Evolutionary conservation across 2,329 filamentous ascomycete genomes (phyloP).

Genomic region (Paracamarosporium sp.): DNA sequence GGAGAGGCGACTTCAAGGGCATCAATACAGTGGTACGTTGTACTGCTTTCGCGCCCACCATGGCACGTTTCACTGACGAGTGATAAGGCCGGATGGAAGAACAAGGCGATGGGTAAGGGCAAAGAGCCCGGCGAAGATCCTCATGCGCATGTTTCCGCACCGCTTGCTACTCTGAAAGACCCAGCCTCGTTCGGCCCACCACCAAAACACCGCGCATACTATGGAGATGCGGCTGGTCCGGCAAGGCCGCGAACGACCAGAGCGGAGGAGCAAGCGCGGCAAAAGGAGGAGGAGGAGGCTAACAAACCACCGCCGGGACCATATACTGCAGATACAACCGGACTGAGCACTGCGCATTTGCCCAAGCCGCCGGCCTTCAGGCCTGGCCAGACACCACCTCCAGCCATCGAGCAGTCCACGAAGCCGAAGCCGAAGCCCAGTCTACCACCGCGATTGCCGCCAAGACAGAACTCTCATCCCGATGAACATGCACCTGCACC

Average conservation of each 20-base stretch:
- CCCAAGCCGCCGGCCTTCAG: conserved; percentile 72
- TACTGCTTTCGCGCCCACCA: neutral
- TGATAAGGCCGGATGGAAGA: conserved; percentile 63
- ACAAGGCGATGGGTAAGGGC: conserved; percentile 62
- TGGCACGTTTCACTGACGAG: conserved; percentile 12
- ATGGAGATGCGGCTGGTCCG: conserved; percentile 53
- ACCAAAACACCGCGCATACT: conserved; percentile 67
- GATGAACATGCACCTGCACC: conserved; percentile 53
- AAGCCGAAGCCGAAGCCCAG: conserved; percentile 63
- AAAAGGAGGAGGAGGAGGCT: conserved; percentile 30
- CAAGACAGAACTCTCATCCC: conserved; percentile 65
- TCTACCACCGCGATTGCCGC: conserved; percentile 74
- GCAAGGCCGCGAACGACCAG: conserved; percentile 40
- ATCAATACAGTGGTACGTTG: conserved; percentile 59
- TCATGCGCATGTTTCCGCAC: conserved; percentile 62
- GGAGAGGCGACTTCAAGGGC: conserved; percentile 59
- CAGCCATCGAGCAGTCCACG: conserved; percentile 32
- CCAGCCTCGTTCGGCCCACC: conserved; percentile 81
- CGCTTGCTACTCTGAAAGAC: conserved; percentile 75
- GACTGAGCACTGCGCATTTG: conserved; percentile 70
- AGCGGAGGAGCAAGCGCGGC: conserved; percentile 25
- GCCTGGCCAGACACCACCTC: conserved; percentile 33
- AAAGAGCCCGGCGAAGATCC: conserved; percentile 50
- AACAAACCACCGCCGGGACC: conserved; percentile 62
- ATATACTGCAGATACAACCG: conserved; percentile 74